Conservation (phyloP, 176 grass and related monocot genomes). For the Luzula sylvatica region DNA sequence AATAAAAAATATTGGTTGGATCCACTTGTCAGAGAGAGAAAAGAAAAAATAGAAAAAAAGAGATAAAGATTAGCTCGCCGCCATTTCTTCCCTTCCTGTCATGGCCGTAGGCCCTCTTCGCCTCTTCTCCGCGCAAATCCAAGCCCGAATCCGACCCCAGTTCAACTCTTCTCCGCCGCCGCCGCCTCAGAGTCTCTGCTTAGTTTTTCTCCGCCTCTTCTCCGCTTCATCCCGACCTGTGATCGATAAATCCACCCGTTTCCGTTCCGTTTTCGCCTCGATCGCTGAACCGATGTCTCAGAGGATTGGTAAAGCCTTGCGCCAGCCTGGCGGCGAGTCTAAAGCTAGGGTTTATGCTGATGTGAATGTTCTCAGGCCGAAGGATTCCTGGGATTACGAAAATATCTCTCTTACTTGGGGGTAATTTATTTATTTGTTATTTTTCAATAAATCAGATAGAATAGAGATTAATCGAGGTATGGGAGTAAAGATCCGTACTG, state of each 20-base stretch:
- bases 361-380: constrained; percentile 50
- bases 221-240: constrained; percentile 15
- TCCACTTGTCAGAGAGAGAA: too few relatives aligned
- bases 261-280: constrained; percentile 11
- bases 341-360: constrained; percentile 57
- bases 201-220: constrained; percentile 4
- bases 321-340: constrained; percentile 39
- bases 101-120: constrained; percentile 52
- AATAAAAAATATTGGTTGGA: too few relatives aligned
- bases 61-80: constrained; percentile 25
- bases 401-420: constrained; percentile 77
- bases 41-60: not conserved
- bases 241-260: constrained; percentile 5
- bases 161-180: constrained; percentile 22
- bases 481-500: too few relatives aligned
- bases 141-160: constrained; percentile 23
- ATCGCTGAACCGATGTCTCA: constrained; percentile 38
- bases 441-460: too few relatives aligned
- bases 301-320: constrained; percentile 41
- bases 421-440: constrained; percentile 18
- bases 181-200: not conserved
- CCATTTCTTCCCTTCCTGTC: constrained; percentile 1
- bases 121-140: constrained; percentile 21
- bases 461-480: too few relatives aligned
- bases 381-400: constrained; percentile 96